Evolutionary conservation across 352 stramenopile species (phyloP).

Genomic region (Pythium scleroteichum): DNA sequence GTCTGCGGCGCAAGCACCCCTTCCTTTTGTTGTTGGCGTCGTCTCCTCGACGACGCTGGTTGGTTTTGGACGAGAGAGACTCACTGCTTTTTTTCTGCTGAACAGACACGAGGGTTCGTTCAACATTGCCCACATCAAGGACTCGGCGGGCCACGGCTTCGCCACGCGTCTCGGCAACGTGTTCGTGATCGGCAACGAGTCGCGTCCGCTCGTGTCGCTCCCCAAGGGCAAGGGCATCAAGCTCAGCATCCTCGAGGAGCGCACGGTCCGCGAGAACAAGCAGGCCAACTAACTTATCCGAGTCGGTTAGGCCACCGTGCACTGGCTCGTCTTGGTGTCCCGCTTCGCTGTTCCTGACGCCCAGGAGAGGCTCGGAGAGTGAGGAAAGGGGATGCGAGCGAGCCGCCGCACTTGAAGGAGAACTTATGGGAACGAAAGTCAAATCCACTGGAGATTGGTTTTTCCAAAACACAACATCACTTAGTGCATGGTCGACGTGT

Average conservation of each 20-base stretch:
- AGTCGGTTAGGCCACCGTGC: background rate
- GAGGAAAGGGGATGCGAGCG: background rate
- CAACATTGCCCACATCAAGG: constrained; percentile 99
- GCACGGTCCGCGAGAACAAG: constrained; percentile 69
- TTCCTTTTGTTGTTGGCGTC: constrained; percentile 5
- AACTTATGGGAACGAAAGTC: constrained; percentile 4
- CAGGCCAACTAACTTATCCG: constrained; percentile 45
- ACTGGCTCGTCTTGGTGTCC: background rate
- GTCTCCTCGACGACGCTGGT: background rate
- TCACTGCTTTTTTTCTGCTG: constrained; percentile 32
- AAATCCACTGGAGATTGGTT: constrained; percentile 9
- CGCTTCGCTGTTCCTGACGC: too few relatives aligned
- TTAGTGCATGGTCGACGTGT: constrained; percentile 18
- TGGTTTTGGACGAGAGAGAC: constrained; percentile 3
- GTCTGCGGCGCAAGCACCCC: background rate
- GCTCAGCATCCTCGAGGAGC: constrained; percentile 98
- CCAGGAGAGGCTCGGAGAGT: background rate
- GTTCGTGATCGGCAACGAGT: constrained; percentile 96
- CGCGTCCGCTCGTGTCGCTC: constrained; percentile 93
- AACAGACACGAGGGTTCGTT: constrained; percentile 97
- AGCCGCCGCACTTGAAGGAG: background rate
- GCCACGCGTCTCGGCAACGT: constrained; percentile 97
- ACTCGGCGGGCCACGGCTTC: constrained; percentile 97
- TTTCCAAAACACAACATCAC: constrained; percentile 10
- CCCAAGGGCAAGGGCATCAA: constrained; percentile 99